phyloP scores from a whole-genome alignment of 164 flowering plant genomes.

The Hamamelis virginiana region DNA sequence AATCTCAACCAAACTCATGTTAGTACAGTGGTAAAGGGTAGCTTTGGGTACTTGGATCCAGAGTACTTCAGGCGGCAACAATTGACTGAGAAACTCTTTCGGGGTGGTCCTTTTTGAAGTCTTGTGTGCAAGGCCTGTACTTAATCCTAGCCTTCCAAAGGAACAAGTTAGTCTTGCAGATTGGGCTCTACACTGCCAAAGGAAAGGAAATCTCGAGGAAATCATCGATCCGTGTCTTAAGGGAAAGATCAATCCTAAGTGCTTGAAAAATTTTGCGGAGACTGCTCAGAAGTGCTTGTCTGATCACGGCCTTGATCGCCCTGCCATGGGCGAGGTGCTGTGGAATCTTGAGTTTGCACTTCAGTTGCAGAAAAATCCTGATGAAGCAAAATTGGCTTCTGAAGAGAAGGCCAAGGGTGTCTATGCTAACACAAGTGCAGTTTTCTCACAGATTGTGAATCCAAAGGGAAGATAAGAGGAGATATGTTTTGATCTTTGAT shows the following conservation, averaged over 20 bases:
- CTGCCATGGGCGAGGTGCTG: constrained; percentile 52
- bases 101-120: constrained; percentile 59
- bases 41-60: constrained; percentile 50
- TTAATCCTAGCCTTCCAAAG: constrained; percentile 46
- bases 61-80: constrained; percentile 46
- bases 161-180: constrained; percentile 63
- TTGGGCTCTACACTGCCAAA: constrained; percentile 37
- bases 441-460: constrained; percentile 48
- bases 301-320: constrained; percentile 44
- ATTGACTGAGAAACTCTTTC: constrained; percentile 46
- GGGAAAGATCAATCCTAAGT: constrained; percentile 31
- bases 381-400: constrained; percentile 10
- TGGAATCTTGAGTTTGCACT: constrained; percentile 53
- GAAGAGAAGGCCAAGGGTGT: constrained; percentile 12
- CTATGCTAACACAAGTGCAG: constrained; percentile 15
- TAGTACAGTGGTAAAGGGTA: constrained; percentile 47
- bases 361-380: constrained; percentile 9
- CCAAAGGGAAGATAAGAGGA: constrained; percentile 47
- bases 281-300: constrained; percentile 42
- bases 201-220: constrained; percentile 32
- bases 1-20: constrained; percentile 38
- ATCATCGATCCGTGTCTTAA: constrained; percentile 38
- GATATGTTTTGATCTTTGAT: neutral
- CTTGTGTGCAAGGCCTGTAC: constrained; percentile 49
- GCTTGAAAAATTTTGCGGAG: constrained; percentile 40